Percentiles rank a stretch among this genome's conserved stretches.
Conservation (phyloP, 2,329 filamentous ascomycete species). For the Westerdykella aurantiaca region DNA sequence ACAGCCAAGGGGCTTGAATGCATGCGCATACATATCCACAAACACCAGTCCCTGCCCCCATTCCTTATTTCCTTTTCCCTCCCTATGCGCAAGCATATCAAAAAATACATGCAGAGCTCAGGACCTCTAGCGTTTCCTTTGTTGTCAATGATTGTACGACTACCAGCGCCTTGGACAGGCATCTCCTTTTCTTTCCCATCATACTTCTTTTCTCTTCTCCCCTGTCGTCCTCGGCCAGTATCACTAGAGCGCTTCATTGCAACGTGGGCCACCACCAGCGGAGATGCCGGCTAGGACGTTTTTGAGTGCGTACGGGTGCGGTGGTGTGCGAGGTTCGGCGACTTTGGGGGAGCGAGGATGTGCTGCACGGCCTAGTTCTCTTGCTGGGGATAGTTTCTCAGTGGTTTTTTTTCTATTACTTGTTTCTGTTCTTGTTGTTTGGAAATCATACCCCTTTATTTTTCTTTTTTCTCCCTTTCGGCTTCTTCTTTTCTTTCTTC, state of each 20-base stretch:
- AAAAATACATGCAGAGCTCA: not conserved
- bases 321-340: not conserved
- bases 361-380: too few relatives aligned
- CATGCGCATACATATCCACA: not conserved
- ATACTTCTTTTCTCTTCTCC: not conserved
- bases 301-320: not conserved
- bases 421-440: not conserved
- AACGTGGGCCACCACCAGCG: not conserved
- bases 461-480: not conserved
- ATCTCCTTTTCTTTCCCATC: not conserved
- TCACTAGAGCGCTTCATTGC: not conserved
- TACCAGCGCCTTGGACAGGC: not conserved
- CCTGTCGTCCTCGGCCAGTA: not conserved
- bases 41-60: not conserved
- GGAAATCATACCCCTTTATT: not conserved
- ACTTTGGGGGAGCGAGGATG: not conserved
- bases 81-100: not conserved
- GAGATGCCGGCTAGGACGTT: not conserved
- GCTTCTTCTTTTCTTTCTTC: not conserved
- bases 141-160: constrained; percentile 1
- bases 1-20: constrained; percentile 15
- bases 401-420: not conserved
- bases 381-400: not conserved
- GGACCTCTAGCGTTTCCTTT: too few relatives aligned
- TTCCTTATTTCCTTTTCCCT: not conserved